Evolutionary conservation across 345 rosid genomes (phyloP), one percentile per base, ranked within the genome.

Genomic region (Anacardium occidentale): DNA sequence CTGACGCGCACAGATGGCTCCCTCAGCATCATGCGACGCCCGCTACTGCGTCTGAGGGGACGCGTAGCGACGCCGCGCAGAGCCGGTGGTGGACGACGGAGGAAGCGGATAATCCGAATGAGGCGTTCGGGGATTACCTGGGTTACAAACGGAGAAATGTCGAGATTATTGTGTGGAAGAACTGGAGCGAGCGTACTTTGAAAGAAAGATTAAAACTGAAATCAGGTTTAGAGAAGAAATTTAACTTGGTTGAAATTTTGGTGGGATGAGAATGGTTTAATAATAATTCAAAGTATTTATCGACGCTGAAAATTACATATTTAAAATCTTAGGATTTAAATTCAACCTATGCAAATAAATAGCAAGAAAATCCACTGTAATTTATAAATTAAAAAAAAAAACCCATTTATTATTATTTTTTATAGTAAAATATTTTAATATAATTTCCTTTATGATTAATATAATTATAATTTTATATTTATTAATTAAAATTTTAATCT

Each of bases 1-100:
- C 98, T 86, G 25, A 94, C 97, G 64, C 86, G 79, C 42, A 89
- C 85, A 18, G 98, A 94, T 0, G 95, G 90, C 66, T 83, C 95
- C 0, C 92, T 85, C 11, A 94, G 90, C 97, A 91, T 85, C 97
- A 92, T 68, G 40, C 87, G 82, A 1, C 94, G 91, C 78, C 87
- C 86, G 57, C 95, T 90, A 10, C 97, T 91, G 17, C 86, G 87
- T 34, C 97, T 92, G 48, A 94, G 82, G 66, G 92, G 82, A 50
- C 97, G 81, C 13, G 90, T 84, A 2, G 96, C 93, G 0, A 88
- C 84, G 1, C 84, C 91, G 0, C 88, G 86, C 24, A 92, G 74
- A 4, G 82, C 88, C 6, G 86, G 88, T 17, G 85, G 87, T 2
- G 91, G 85, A 7, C 81, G 87, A 20, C 87, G 87, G 63, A 84